Conservation (phyloP, 768 basidiomycete genomes). For the Hydnomerulius pinastri region DNA sequence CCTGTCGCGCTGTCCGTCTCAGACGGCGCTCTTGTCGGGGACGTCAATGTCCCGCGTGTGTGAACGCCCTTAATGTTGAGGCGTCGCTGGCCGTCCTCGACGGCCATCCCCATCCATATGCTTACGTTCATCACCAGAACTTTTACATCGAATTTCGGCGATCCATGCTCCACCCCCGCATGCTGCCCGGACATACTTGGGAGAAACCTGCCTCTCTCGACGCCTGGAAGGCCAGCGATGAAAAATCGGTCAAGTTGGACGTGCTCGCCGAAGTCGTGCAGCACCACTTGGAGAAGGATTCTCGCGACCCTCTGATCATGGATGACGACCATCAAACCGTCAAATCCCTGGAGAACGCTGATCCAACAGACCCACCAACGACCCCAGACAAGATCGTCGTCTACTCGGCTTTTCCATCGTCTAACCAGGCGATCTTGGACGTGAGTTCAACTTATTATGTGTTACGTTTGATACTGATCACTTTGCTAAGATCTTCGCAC, state of each 20-base stretch:
- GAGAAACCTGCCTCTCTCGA: not conserved
- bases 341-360: not conserved
- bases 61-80: too few species aligned
- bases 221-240: not conserved
- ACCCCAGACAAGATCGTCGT: slow-evolving; percentile 13
- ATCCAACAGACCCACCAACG: not conserved
- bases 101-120: too few species aligned
- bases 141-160: slow-evolving; percentile 17
- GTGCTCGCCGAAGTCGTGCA: not conserved
- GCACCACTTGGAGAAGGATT: not conserved
- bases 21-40: too few species aligned
- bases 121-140: too few species aligned
- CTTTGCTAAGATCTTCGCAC: slow-evolving; percentile 5
- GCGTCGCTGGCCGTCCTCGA: too few species aligned
- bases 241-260: slow-evolving; percentile 9
- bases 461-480: not conserved
- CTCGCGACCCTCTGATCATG: not conserved
- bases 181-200: not conserved
- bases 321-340: not conserved
- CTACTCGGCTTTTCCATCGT: slow-evolving; percentile 10
- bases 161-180: not conserved
- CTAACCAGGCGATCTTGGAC: not conserved
- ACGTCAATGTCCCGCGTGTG: too few species aligned
- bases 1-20: too few species aligned
- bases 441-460: slow-evolving; percentile 2